Base-by-base conservation (phyloP, 1,284 basidiomycete genomes). In the Coniferiporia weirii region DNA sequence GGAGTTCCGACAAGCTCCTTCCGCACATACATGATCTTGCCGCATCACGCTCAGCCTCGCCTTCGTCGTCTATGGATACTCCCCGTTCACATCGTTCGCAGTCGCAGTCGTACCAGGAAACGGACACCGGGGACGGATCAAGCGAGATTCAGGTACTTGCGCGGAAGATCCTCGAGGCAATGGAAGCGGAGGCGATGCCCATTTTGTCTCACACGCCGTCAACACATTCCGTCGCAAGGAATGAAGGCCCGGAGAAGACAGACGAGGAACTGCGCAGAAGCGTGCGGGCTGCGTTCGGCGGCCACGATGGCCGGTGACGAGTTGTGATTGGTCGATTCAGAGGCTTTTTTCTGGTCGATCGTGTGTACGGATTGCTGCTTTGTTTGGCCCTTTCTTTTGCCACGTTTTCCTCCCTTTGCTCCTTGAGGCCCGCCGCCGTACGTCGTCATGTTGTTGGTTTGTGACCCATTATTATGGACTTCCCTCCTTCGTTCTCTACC, bases 121-220 rank as follows among this genome's bases (percentile, higher is more conserved):
- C 90, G 13, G 92, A 95, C 48, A 84, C 82, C 7, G 87, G 84
- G 20, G 85, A 91, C 52, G 92, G 91, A 8, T 88, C 89, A 63
- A 85, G 88, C 53, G 93, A 97, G 75, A 97, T 98, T 64, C 88
- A 92, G 64, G 76, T 88, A 48, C 81, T 97, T 53, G 88, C 90
- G 15, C 79, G 88, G 57, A 83, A 92, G 65, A 96, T 96, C 61
- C 73, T 95, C 60, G 92, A 94, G 65, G 83, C 94, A 65, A 85
- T 91, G 9, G 92, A 94, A 47, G 82, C 80, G 20, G 89, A 90
- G 56, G 78, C 84, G 3, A 76, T 80, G 20, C 57, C 56, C 40
- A 55, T 50, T 40, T 13, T 57, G 17, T 45, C 50, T 20, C 56
- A 52, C 22, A 72, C 81, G 10, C 80, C 77, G 8, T 86, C 85